Evolutionary conservation across 129 eudicot genomes (phyloP).

Genomic region (Helianthus annuus): HanXRQr2.0-SUNRISE NC_035439.2:145768137-145768636

Average conservation of each 20-base stretch:
- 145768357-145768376: constrained; percentile 27
- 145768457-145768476: constrained; percentile 15
- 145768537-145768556: background rate
- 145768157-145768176: constrained; percentile 17
- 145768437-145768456: constrained; percentile 34
- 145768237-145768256: constrained; percentile 3
- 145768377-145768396: constrained; percentile 42
- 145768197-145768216: constrained; percentile 21
- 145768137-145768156: constrained; percentile 3
- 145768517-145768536: constrained; percentile 37
- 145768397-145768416: background rate
- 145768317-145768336: background rate
- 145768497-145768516: constrained; percentile 32
- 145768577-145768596: constrained; percentile 16
- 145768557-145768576: constrained; percentile 29
- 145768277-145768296: background rate
- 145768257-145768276: background rate
- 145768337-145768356: constrained; percentile 17
- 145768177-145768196: background rate
- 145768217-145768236: constrained; percentile 2
- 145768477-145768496: background rate
- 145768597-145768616: constrained; percentile 6
- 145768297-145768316: too few species aligned
- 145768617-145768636: constrained; percentile 19
- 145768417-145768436: constrained; percentile 18